A percentile compares a stretch with the other conserved stretches of the same genome.
These are phyloP conservation scores for Endothia cerciana DNA, from an alignment of 2,329 filamentous ascomycete genomes.

Conservation along the genomic window DNA sequence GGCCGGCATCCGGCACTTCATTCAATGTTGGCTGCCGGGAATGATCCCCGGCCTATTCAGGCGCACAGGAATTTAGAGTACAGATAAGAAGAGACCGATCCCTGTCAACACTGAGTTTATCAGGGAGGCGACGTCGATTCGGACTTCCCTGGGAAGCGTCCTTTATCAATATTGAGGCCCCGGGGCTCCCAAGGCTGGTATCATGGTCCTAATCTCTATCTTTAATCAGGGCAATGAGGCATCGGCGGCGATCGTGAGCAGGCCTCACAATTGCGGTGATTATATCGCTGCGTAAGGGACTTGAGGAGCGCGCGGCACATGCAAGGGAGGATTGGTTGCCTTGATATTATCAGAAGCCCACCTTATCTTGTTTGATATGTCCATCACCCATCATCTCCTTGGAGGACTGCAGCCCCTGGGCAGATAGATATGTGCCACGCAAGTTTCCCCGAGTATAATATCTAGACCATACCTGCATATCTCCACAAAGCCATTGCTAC, in stretches of 20 bases:
- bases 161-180: conserved; percentile 2
- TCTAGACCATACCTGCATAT: neutral
- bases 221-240: neutral
- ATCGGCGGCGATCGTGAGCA: neutral
- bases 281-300: neutral
- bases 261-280: neutral
- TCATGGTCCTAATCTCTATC: neutral
- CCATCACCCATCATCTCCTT: neutral
- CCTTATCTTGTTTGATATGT: neutral
- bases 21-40: neutral
- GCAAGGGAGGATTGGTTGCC: neutral
- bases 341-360: neutral
- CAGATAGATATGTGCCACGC: neutral
- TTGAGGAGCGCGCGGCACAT: neutral
- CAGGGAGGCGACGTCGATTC: conserved; percentile 6
- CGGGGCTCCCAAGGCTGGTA: neutral
- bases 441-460: neutral
- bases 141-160: neutral
- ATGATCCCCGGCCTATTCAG: neutral
- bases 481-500: neutral
- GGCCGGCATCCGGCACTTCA: neutral
- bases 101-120: neutral
- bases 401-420: neutral
- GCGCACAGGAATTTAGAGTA: conserved; percentile 1
- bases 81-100: neutral